Percentiles rank a stretch among this genome's conserved stretches.
Conservation (phyloP, 176 grass and related monocot species). For the Otatea glauca region DNA sequence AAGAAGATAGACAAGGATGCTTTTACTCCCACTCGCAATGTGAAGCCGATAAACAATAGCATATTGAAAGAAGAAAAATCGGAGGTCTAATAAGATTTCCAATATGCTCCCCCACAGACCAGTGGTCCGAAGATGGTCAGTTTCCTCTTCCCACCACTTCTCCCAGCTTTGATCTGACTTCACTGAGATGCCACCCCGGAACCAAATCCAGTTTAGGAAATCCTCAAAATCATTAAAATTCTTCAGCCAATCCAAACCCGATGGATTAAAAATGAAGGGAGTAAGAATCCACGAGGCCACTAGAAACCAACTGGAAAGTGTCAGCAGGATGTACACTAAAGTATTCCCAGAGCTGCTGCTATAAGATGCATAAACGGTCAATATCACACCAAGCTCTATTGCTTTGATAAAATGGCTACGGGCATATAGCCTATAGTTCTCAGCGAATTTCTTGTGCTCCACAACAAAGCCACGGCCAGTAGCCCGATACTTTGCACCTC, state of each 20-base stretch:
- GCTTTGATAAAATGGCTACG: slow-evolving; percentile 92
- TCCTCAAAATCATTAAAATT: slow-evolving; percentile 96
- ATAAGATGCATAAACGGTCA: slow-evolving; percentile 79
- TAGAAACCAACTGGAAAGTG: slow-evolving; percentile 95
- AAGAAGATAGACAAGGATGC: slow-evolving; percentile 88
- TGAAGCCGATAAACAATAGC: slow-evolving; percentile 84
- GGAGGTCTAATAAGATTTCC: slow-evolving; percentile 87
- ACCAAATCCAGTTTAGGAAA: slow-evolving; percentile 97
- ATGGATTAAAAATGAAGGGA: slow-evolving; percentile 90
- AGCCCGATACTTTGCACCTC: slow-evolving; percentile 92
- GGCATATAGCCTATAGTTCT: slow-evolving; percentile 91
- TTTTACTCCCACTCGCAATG: slow-evolving; percentile 66
- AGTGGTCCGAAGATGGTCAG: slow-evolving; percentile 84
- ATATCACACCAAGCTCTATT: slow-evolving; percentile 91
- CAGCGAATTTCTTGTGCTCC: slow-evolving; percentile 89
- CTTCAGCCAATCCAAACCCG: slow-evolving; percentile 95
- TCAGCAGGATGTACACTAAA: slow-evolving; percentile 80
- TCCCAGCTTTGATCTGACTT: slow-evolving; percentile 92
- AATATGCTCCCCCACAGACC: slow-evolving; percentile 82
- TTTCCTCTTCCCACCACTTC: slow-evolving; percentile 92
- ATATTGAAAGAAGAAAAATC: slow-evolving; percentile 97
- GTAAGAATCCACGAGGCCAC: slow-evolving; percentile 89
- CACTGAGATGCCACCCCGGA: slow-evolving; percentile 66
- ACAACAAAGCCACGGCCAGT: slow-evolving; percentile 98
- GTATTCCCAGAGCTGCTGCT: slow-evolving; percentile 64